A percentile compares a stretch with the other conserved stretches of the same genome.
phyloP scores from a whole-genome alignment of 2,329 filamentous ascomycete species.

The Calonectria henricotiae region DNA sequence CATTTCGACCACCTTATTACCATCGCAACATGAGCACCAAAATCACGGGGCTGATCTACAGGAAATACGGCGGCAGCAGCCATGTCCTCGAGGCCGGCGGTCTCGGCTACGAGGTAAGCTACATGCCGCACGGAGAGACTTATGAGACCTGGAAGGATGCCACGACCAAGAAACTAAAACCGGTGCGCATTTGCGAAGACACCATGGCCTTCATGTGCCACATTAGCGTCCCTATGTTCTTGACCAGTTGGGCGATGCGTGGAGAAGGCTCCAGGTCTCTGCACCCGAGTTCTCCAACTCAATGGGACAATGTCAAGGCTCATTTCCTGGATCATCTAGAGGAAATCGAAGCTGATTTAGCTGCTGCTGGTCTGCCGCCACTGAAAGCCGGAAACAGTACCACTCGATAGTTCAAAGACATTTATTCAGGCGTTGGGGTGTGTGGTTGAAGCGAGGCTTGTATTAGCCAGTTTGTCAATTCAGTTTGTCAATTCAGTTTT shows the following conservation, averaged over 20 bases:
- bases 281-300: conserved; percentile 17
- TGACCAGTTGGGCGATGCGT: conserved; percentile 31
- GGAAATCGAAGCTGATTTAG: conserved; percentile 28
- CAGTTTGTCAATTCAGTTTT: not conserved
- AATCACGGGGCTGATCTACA: conserved; percentile 69
- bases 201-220: conserved; percentile 38
- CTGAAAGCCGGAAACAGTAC: not conserved
- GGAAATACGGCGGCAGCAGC: conserved; percentile 52
- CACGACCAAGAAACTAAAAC: conserved; percentile 25
- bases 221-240: conserved; percentile 30
- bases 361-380: conserved; percentile 25
- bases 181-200: conserved; percentile 28
- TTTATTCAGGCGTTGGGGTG: not conserved
- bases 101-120: conserved; percentile 34
- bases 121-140: conserved; percentile 48
- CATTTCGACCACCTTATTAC: conserved; percentile 78
- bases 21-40: conserved; percentile 74
- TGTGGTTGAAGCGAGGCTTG: not conserved
- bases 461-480: not conserved
- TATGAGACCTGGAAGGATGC: conserved; percentile 47
- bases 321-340: conserved; percentile 32
- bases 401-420: not conserved
- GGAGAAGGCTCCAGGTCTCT: conserved; percentile 30
- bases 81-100: conserved; percentile 41
- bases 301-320: conserved; percentile 32